Evolutionary conservation across 2,329 filamentous ascomycete genomes (phyloP).

Genomic region (Sphaceloma murrayae): DNA sequence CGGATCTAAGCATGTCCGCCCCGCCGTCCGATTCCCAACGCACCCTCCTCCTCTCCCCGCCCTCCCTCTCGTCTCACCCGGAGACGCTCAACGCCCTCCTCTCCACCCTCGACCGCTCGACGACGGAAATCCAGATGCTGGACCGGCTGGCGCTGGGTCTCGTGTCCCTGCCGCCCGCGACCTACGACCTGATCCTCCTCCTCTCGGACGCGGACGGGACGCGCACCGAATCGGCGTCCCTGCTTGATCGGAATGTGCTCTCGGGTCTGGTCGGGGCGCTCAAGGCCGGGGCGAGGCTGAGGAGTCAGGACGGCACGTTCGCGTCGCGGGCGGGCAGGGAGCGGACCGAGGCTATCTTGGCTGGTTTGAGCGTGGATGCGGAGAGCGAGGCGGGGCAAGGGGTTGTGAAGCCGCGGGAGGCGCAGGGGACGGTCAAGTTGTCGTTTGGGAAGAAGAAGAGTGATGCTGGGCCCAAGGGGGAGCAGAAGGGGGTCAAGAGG

Average conservation of each 20-base stretch:
- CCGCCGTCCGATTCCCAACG: constrained; percentile 37
- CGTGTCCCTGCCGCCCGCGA: constrained; percentile 61
- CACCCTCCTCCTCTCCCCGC: constrained; percentile 80
- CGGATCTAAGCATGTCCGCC: constrained; percentile 29
- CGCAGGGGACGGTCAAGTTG: constrained; percentile 36
- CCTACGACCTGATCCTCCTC: constrained; percentile 78
- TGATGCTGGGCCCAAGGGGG: constrained; percentile 26
- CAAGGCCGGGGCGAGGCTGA: constrained; percentile 57
- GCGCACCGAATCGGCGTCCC: constrained; percentile 50
- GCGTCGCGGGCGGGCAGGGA: constrained; percentile 40
- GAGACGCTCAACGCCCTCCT: constrained; percentile 64
- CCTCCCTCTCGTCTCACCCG: constrained; percentile 78
- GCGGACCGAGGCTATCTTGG: constrained; percentile 71
- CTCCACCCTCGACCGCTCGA: constrained; percentile 59
- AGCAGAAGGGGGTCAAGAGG: constrained; percentile 26
- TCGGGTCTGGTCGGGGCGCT: constrained; percentile 59
- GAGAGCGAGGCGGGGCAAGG: too few relatives aligned
- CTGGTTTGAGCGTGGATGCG: constrained; percentile 58
- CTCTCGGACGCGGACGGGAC: constrained; percentile 68
- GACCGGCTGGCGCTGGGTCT: constrained; percentile 79
- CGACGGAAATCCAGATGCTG: constrained; percentile 93
- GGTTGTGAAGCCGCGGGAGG: constrained; percentile 53
- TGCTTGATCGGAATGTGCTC: constrained; percentile 61
- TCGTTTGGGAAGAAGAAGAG: constrained; percentile 52
- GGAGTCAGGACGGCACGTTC: constrained; percentile 58